Conservation (phyloP, 2,329 filamentous ascomycete genomes). For the Penicillium digitatum region DNA sequence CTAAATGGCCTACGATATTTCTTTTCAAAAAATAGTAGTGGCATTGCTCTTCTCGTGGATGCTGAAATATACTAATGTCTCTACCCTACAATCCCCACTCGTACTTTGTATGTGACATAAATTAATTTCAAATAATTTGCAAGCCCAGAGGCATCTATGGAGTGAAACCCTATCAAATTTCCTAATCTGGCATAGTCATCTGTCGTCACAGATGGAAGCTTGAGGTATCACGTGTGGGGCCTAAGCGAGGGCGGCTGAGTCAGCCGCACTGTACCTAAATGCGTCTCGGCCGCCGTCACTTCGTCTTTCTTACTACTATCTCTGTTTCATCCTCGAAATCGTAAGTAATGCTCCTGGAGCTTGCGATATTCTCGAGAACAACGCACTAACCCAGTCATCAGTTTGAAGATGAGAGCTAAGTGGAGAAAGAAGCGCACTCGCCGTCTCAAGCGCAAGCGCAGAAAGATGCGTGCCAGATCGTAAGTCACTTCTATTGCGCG, state of each 20-base stretch:
- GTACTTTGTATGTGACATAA: not conserved
- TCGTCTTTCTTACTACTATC: conserved; percentile 43
- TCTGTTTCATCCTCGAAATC: conserved; percentile 43
- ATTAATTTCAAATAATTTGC: not conserved
- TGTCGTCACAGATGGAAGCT: conserved; percentile 8
- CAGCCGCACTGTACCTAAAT: conserved; percentile 42
- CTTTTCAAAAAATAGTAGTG: not conserved
- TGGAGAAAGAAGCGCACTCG: conserved; percentile 99
- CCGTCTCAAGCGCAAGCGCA: conserved; percentile 99
- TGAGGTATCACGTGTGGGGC: conserved; percentile 2
- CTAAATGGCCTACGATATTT: not conserved
- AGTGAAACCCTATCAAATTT: conserved; percentile 9
- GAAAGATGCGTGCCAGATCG: conserved; percentile 98
- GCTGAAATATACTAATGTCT: not conserved
- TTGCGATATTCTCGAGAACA: not conserved
- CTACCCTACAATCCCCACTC: not conserved
- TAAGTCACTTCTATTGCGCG: conserved; percentile 52
- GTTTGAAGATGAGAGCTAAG: conserved; percentile 78
- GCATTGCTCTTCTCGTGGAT: not conserved
- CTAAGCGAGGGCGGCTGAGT: conserved; percentile 32
- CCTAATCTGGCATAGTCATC: conserved; percentile 6
- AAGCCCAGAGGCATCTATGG: not conserved
- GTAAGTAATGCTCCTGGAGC: conserved; percentile 30
- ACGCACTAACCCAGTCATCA: conserved; percentile 23
- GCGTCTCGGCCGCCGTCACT: conserved; percentile 30